Conservation (phyloP, 2,329 filamentous ascomycete species). For the Cladosporium phlei region DNA sequence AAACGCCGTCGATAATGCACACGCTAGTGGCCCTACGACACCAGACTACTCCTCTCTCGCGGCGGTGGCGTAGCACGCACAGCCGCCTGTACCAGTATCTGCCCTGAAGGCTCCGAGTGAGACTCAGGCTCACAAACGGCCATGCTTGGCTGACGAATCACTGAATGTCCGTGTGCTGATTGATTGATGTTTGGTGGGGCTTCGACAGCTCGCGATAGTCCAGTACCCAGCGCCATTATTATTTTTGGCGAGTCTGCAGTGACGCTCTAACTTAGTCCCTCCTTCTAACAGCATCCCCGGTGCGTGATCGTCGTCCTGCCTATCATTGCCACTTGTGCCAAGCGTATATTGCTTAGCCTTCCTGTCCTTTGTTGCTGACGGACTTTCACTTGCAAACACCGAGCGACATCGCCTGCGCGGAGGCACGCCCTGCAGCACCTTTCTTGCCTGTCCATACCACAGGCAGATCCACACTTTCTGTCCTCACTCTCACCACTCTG, state of each 20-base stretch:
- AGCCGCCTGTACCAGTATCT: background rate
- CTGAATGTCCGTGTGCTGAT: no score
- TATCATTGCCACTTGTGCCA: constrained; percentile 9
- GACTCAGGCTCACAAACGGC: background rate
- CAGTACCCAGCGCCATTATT: no score
- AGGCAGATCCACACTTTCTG: no score
- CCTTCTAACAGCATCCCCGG: no score
- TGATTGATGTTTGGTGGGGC: no score
- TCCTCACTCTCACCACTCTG: background rate
- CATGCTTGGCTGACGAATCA: constrained; percentile 13
- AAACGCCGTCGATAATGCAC: no score
- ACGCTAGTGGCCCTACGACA: constrained; percentile 6
- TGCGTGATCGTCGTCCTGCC: constrained; percentile 2
- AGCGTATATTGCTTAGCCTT: constrained; percentile 9
- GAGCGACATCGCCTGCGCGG: constrained; percentile 10
- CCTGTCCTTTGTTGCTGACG: constrained; percentile 10
- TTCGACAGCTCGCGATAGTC: no score
- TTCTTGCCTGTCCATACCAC: no score
- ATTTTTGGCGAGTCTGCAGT: no score
- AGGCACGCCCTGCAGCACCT: constrained; percentile 3
- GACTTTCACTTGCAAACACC: constrained; percentile 11
- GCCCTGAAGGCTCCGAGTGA: background rate
- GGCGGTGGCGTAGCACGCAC: no score
- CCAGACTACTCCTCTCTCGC: no score
- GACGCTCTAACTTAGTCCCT: no score